These are phyloP conservation scores for Albatrellus sp. DNA, from an alignment of 1,284 basidiomycete genomes.

Conservation along the genomic window DNA sequence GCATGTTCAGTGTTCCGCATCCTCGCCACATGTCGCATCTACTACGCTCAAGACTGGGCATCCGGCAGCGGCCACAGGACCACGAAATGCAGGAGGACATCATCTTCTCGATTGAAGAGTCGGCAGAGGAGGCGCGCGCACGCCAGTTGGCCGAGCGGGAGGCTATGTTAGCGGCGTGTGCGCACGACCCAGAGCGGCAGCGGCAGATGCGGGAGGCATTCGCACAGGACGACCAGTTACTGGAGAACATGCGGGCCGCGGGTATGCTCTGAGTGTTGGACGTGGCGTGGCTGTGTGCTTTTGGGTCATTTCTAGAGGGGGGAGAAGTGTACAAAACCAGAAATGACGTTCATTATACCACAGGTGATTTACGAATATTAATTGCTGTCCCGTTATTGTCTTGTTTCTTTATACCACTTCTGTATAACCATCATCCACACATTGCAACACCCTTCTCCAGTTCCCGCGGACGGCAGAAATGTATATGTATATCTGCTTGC, in stretches of 20 bases:
- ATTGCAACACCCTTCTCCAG: neutral
- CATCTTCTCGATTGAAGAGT: constrained; percentile 11
- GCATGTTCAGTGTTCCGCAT: constrained; percentile 2
- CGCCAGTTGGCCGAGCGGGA: constrained; percentile 15
- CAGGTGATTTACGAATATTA: neutral
- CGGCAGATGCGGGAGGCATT: constrained; percentile 34
- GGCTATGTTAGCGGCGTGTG: constrained; percentile 31
- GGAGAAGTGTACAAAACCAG: neutral
- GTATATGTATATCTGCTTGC: too few relatives aligned
- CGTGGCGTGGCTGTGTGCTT: neutral
- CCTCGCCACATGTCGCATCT: constrained; percentile 31
- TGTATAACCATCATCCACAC: neutral
- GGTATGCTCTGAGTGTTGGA: constrained; percentile 36
- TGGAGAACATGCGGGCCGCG: constrained; percentile 49
- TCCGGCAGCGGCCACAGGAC: constrained; percentile 22
- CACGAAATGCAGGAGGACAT: constrained; percentile 13
- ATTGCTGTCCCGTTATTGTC: too few relatives aligned
- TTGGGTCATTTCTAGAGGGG: neutral
- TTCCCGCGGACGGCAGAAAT: too few relatives aligned
- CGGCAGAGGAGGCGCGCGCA: constrained; percentile 15
- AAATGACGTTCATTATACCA: neutral
- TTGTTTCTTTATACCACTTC: too few relatives aligned
- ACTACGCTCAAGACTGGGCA: constrained; percentile 32
- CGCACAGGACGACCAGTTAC: constrained; percentile 41
- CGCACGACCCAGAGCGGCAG: constrained; percentile 31